Base-by-base conservation (phyloP, 495 filamentous ascomycete species). In the Penicillium crystallinum region DNA sequence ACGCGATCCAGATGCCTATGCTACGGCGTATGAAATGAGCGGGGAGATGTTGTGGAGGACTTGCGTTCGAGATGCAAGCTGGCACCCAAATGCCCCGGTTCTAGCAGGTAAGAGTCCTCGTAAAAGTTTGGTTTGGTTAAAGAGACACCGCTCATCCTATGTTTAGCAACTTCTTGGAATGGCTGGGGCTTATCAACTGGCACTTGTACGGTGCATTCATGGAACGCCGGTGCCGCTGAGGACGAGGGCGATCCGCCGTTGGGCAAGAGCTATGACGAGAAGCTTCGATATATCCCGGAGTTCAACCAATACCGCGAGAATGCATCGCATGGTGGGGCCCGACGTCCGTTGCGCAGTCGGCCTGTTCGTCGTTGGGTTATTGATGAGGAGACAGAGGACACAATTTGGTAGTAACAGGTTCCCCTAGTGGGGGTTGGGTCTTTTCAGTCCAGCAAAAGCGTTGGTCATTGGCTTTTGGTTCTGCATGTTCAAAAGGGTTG, bases 71-170 rank as follows among this genome's bases (percentile, higher is more conserved):
- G 93, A 98, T 77, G 90, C 88, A 21, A 90, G 86, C 57, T 98
- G 93, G 93, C 93, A 97, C 77, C 93, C 93, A 2, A 85, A 80
- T 65, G 89, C 88, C 12, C 91, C 92, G 3, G 77, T 96, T 19
- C 74, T 98, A 62, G 95, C 91, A 64, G 88, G 90, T 92, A 79
- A 65, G 74, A 12, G 19, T 15, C 23, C 1, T 22, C 41, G n/a
- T n/a, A n/a, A n/a, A n/a, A n/a, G n/a, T n/a, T n/a, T n/a, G n/a
- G n/a, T n/a, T n/a, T n/a, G n/a, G n/a, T n/a, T n/a, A n/a, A n/a
- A n/a, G n/a, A n/a, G n/a, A n/a, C n/a, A n/a, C n/a, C 8, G 51
- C 51, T 54, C 18, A 38, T 21, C n/a, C 53, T 10, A 7, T 22
- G 34, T 37, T 45, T 52, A 90, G 89, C 89, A 49, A 91, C 89